phyloP scores from a whole-genome alignment of 2,329 filamentous ascomycete species.

The Colletotrichum sansevieriae region DNA sequence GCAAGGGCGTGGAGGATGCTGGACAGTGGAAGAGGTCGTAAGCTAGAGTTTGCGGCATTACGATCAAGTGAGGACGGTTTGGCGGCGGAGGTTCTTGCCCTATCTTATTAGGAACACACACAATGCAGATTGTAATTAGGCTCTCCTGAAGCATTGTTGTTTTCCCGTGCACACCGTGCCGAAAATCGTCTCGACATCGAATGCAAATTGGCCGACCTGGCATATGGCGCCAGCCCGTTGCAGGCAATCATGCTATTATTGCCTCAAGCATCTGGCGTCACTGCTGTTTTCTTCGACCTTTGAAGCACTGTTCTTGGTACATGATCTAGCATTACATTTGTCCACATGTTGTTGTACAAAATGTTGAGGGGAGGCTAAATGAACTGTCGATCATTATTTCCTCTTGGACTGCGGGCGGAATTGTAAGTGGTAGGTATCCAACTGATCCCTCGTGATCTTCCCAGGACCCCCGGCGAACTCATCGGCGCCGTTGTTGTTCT shows the following conservation, averaged over 20 bases:
- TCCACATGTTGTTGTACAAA: too few relatives aligned
- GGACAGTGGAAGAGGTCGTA: slow-evolving; percentile 65
- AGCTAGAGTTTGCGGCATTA: neutral
- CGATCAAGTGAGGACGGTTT: too few relatives aligned
- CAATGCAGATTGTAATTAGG: neutral
- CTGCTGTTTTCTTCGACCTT: too few relatives aligned
- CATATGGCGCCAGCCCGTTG: too few relatives aligned
- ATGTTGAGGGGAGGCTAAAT: too few relatives aligned
- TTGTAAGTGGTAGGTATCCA: slow-evolving; percentile 62
- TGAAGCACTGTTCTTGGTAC: too few relatives aligned
- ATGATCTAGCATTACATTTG: too few relatives aligned
- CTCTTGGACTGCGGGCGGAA: slow-evolving; percentile 34
- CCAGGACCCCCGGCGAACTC: slow-evolving; percentile 84
- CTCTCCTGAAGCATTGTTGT: neutral
- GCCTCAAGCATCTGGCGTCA: too few relatives aligned
- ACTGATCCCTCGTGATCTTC: slow-evolving; percentile 69
- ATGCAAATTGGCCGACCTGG: too few relatives aligned
- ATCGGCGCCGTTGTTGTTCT: slow-evolving; percentile 92
- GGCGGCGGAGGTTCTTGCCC: neutral
- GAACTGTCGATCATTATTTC: neutral
- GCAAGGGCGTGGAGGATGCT: slow-evolving; percentile 69
- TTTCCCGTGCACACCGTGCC: too few relatives aligned
- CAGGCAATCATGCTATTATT: too few relatives aligned
- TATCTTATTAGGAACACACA: slow-evolving; percentile 32
- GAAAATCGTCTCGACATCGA: too few relatives aligned